Evolutionary conservation across 495 filamentous ascomycete species (phyloP).

Genomic region (Penicillium ucsense): DNA sequence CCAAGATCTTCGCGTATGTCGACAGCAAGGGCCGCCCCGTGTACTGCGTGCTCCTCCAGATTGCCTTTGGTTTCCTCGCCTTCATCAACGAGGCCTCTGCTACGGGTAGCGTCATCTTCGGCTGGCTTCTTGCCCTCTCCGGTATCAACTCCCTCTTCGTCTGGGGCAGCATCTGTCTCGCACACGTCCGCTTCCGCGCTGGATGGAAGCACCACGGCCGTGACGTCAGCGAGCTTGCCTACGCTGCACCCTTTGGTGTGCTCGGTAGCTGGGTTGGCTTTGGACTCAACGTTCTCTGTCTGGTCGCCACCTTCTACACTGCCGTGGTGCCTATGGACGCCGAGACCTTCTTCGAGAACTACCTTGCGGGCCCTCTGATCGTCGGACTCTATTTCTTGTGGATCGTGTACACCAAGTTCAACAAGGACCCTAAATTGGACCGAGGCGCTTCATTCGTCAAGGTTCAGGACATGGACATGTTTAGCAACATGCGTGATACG

Average conservation of each 20-base stretch:
- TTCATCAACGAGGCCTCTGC: constrained; percentile 40
- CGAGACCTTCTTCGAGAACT: constrained; percentile 51
- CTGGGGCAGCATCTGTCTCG: constrained; percentile 61
- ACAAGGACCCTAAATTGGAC: constrained; percentile 17
- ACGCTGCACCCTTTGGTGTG: constrained; percentile 53
- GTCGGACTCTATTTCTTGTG: constrained; percentile 33
- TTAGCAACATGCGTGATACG: constrained; percentile 14
- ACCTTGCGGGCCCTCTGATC: constrained; percentile 51
- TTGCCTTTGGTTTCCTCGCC: constrained; percentile 45
- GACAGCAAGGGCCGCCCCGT: constrained; percentile 49
- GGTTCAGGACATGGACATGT: constrained; percentile 16
- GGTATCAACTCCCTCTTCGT: constrained; percentile 59
- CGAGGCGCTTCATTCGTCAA: constrained; percentile 14
- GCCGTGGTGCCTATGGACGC: constrained; percentile 36
- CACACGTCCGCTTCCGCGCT: constrained; percentile 65
- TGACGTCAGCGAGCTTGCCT: constrained; percentile 62
- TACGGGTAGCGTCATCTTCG: constrained; percentile 31
- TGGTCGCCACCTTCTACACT: constrained; percentile 51
- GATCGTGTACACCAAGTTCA: constrained; percentile 17
- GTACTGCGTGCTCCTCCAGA: constrained; percentile 40
- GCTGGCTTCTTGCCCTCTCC: constrained; percentile 61
- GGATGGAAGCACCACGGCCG: constrained; percentile 48
- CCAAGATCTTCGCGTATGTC: constrained; percentile 45
- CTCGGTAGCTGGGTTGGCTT: constrained; percentile 60
- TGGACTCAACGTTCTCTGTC: constrained; percentile 45